phyloP scores from a whole-genome alignment of 768 basidiomycete genomes.

The Solioccasus polychromus region DNA sequence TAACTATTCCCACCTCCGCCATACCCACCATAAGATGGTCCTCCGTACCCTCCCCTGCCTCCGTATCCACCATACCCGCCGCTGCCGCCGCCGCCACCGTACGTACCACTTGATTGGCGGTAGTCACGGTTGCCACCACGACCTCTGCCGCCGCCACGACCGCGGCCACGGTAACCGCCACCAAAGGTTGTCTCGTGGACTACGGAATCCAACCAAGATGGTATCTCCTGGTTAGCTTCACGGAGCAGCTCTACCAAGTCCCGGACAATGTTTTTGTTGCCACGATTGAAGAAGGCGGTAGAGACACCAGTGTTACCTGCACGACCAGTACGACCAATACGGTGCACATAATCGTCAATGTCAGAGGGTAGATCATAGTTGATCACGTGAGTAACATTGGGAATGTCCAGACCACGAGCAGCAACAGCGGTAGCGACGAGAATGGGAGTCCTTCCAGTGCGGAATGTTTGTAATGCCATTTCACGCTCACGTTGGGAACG shows the following conservation, averaged over 20 bases:
- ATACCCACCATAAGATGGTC: conserved; percentile 27
- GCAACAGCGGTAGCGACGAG: conserved; percentile 98
- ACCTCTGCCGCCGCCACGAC: conserved; percentile 40
- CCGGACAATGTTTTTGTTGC: conserved; percentile 88
- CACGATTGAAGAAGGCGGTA: conserved; percentile 94
- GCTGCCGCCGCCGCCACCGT: conserved; percentile 33
- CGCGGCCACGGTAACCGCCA: conserved; percentile 52
- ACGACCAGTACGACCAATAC: conserved; percentile 97
- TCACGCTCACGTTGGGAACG: conserved; percentile 98
- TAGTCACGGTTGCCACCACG: conserved; percentile 39
- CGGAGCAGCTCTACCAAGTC: conserved; percentile 91
- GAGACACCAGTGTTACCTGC: conserved; percentile 96
- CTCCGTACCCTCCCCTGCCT: conserved; percentile 43
- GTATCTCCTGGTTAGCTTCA: conserved; percentile 96
- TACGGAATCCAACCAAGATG: conserved; percentile 85
- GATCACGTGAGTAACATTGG: conserved; percentile 98
- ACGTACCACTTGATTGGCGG: conserved; percentile 26
- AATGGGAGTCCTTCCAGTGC: conserved; percentile 90
- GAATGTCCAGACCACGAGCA: conserved; percentile 98
- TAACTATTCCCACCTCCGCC: conserved; percentile 29
- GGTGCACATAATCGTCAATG: conserved; percentile 99
- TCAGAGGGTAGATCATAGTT: conserved; percentile 98
- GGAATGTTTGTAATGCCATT: conserved; percentile 92
- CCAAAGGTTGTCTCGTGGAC: conserved; percentile 79
- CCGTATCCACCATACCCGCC: conserved; percentile 29